A percentile compares a stretch with the other conserved stretches of the same genome.
Conservation (phyloP, 352 stramenopile species). For the Globisporangium perplexum region DNA sequence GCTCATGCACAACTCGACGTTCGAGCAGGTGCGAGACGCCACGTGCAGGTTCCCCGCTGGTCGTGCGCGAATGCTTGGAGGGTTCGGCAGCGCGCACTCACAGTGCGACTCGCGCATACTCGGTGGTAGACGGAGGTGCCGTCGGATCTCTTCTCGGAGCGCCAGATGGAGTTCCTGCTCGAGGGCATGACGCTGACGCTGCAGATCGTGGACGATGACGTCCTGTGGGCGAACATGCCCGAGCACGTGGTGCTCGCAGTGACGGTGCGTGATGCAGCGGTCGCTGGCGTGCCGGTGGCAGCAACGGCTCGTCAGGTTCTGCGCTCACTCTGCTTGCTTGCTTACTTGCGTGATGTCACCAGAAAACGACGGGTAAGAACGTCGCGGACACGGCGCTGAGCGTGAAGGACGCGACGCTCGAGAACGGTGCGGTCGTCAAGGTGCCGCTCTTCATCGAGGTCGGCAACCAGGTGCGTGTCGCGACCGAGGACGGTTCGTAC, state of each 20-base stretch:
- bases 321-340: neutral
- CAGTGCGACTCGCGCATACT: too few species aligned
- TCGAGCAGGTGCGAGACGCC: conserved; percentile 60
- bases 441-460: conserved; percentile 81
- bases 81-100: too few species aligned
- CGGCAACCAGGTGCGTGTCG: conserved; percentile 67
- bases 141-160: conserved; percentile 57
- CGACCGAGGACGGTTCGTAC: conserved; percentile 70
- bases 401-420: conserved; percentile 76
- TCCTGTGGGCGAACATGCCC: conserved; percentile 85
- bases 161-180: conserved; percentile 71
- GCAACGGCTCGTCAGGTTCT: neutral
- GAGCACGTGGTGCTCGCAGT: conserved; percentile 73
- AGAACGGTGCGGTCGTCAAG: conserved; percentile 76
- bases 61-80: too few species aligned
- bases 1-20: conserved; percentile 78
- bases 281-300: neutral
- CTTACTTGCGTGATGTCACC: too few species aligned
- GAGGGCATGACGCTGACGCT: conserved; percentile 78
- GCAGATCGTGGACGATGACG: conserved; percentile 81
- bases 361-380: conserved; percentile 77
- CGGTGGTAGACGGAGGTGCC: conserved; percentile 60
- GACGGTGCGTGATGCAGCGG: conserved; percentile 25
- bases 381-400: conserved; percentile 71
- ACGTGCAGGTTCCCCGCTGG: too few species aligned